Evolutionary conservation across 2,329 filamentous ascomycete genomes (phyloP).

Genomic region (Claviceps paspali): DNA sequence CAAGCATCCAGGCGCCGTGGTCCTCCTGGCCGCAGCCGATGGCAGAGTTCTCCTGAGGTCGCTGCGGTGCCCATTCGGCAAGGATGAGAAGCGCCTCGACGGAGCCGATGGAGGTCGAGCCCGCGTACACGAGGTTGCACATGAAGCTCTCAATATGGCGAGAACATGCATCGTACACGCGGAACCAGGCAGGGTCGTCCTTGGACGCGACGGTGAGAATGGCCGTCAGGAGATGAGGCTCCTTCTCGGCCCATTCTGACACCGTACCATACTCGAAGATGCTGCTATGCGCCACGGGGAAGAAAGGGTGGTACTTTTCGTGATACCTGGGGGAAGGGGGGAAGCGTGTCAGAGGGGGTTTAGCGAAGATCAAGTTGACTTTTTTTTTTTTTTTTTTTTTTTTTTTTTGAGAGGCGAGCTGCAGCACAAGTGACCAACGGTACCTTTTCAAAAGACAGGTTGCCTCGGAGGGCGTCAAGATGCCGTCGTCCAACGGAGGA

Average conservation of each 20-base stretch:
- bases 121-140: constrained; percentile 49
- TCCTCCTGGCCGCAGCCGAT: constrained; percentile 61
- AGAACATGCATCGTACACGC: constrained; percentile 50
- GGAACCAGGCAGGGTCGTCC: constrained; percentile 48
- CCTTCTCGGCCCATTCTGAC: constrained; percentile 39
- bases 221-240: constrained; percentile 53
- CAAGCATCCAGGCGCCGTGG: constrained; percentile 63
- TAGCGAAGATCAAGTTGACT: too few relatives aligned
- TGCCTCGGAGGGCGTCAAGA: constrained; percentile 14
- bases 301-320: constrained; percentile 53
- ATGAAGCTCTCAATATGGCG: constrained; percentile 56
- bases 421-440: too few relatives aligned
- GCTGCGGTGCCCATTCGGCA: constrained; percentile 59
- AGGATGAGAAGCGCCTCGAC: constrained; percentile 56
- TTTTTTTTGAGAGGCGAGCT: too few relatives aligned
- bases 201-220: constrained; percentile 58
- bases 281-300: constrained; percentile 48
- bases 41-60: constrained; percentile 42
- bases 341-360: too few relatives aligned
- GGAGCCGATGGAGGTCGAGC: constrained; percentile 52
- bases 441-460: constrained; percentile 15
- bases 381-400: background rate
- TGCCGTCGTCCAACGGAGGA: constrained; percentile 18
- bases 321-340: constrained; percentile 42
- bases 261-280: constrained; percentile 39